Evolutionary conservation across 495 filamentous ascomycete species (phyloP).

Genomic region (Tuber brumale): DNA sequence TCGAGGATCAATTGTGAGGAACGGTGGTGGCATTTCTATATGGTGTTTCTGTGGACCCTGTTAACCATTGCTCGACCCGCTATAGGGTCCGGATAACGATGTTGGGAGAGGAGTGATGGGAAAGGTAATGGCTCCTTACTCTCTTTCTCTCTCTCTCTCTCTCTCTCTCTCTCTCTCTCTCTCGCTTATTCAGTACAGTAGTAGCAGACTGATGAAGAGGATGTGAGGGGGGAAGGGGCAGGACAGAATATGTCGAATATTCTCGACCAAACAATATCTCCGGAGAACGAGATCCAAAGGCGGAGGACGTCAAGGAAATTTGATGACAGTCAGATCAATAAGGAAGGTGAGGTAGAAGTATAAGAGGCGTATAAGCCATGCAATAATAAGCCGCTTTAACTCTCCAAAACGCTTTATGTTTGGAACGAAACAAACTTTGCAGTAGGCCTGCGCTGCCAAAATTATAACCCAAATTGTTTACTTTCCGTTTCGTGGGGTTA

Average conservation of each 20-base stretch:
- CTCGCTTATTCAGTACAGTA: neutral
- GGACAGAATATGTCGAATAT: slow-evolving; percentile 5
- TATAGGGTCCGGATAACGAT: neutral
- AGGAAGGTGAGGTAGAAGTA: neutral
- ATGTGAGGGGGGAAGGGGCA: neutral
- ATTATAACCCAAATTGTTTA: neutral
- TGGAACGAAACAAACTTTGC: slow-evolving; percentile 1
- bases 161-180: neutral
- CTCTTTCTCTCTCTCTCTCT: neutral
- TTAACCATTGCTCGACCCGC: neutral
- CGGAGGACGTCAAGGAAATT: neutral
- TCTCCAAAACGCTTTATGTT: neutral
- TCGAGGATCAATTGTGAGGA: slow-evolving; percentile 24
- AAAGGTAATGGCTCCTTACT: neutral
- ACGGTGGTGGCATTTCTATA: slow-evolving; percentile 22
- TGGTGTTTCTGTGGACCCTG: slow-evolving; percentile 5
- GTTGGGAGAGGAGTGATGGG: neutral
- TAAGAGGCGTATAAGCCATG: neutral
- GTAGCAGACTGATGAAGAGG: neutral
- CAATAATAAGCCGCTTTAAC: neutral
- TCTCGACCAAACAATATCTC: neutral
- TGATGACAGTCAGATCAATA: neutral
- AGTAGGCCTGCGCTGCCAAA: neutral
- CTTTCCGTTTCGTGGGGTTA: neutral
- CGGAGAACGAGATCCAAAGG: neutral